Percentiles rank a stretch among this genome's conserved stretches.
phyloP scores from a whole-genome alignment of 176 grass and related monocot species.

The Bothriochloa decipiens region DNA sequence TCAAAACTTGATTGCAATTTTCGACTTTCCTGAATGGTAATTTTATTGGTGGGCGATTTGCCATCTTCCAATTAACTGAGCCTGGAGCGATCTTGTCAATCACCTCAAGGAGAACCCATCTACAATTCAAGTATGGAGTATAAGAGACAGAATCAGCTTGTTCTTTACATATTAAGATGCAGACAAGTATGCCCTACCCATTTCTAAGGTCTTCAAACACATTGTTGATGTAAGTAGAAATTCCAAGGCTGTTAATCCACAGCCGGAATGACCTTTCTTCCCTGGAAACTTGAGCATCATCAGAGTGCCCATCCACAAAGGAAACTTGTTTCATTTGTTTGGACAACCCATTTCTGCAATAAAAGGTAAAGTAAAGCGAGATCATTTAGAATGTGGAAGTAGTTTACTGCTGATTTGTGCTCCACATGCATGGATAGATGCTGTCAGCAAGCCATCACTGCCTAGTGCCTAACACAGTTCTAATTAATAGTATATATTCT shows the following conservation, averaged over 20 bases:
- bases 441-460: not conserved
- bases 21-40: conserved; percentile 94
- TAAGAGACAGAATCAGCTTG: conserved; percentile 18
- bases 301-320: conserved; percentile 75
- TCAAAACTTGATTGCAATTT: conserved; percentile 98
- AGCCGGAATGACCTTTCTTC: conserved; percentile 91
- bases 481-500: not conserved
- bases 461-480: conserved; percentile 12
- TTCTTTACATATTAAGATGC: conserved; percentile 18
- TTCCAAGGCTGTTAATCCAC: conserved; percentile 99
- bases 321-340: conserved; percentile 87
- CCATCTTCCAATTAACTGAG: conserved; percentile 89
- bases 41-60: conserved; percentile 92
- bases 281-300: conserved; percentile 87
- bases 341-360: conserved; percentile 88
- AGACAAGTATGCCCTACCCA: conserved; percentile 62
- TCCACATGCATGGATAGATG: conserved; percentile 9
- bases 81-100: conserved; percentile 83
- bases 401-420: not conserved
- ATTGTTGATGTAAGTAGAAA: conserved; percentile 91
- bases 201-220: conserved; percentile 98
- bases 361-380: conserved; percentile 30
- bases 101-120: conserved; percentile 94
- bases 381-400: conserved; percentile 19
- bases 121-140: conserved; percentile 41